Percentiles rank a stretch among this genome's conserved stretches.
These are phyloP conservation scores for Peterozyma toletana DNA, from an alignment of 805 yeast species.

Conservation along the genomic window DNA sequence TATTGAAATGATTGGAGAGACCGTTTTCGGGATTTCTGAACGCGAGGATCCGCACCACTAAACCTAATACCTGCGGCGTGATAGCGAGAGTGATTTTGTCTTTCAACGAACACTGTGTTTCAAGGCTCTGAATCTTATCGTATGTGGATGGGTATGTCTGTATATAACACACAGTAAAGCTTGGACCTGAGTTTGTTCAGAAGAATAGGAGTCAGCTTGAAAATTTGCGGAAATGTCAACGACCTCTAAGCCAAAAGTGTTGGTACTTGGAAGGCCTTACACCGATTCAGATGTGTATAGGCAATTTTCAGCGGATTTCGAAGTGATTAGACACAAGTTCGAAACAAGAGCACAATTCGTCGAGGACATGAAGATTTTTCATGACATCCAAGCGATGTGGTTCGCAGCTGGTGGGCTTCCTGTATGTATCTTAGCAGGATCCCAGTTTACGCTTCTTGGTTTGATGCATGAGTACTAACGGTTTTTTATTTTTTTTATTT, in stretches of 20 bases:
- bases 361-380: slow-evolving; percentile 28
- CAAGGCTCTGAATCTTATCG: too few relatives aligned
- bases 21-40: too few relatives aligned
- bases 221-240: neutral
- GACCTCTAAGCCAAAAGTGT: slow-evolving; percentile 27
- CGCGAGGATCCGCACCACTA: too few relatives aligned
- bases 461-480: slow-evolving; percentile 25
- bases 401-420: slow-evolving; percentile 46
- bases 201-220: neutral
- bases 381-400: slow-evolving; percentile 45
- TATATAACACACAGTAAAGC: too few relatives aligned
- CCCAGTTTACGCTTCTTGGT: slow-evolving; percentile 21
- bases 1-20: too few relatives aligned
- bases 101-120: too few relatives aligned
- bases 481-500: slow-evolving; percentile 3
- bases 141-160: too few relatives aligned
- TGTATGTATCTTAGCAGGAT: slow-evolving; percentile 27
- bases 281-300: slow-evolving; percentile 28
- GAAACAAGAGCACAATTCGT: slow-evolving; percentile 32
- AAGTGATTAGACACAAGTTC: slow-evolving; percentile 26
- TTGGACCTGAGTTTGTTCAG: too few relatives aligned
- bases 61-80: too few relatives aligned
- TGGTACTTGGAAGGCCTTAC: slow-evolving; percentile 34
- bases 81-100: too few relatives aligned
- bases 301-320: slow-evolving; percentile 26